Percentiles rank a stretch among this genome's conserved stretches.
Conservation (phyloP, 441 rosid species). For the Euphorbia schlechtendalii region DNA sequence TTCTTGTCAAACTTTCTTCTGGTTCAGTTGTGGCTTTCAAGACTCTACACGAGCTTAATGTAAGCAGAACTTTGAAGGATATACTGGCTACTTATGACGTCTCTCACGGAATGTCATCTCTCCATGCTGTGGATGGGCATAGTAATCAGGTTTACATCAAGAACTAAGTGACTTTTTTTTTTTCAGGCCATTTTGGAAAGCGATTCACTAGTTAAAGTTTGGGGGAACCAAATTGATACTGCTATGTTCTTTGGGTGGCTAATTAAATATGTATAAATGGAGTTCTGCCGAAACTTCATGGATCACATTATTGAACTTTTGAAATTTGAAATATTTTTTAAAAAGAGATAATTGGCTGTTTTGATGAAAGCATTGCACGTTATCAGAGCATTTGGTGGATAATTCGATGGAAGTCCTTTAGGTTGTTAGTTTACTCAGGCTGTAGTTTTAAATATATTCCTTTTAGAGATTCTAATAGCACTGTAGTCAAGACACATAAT, state of each 20-base stretch:
- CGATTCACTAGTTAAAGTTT: neutral
- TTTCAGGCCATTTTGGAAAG: neutral
- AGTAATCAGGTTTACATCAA: slow-evolving; percentile 61
- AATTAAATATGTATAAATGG: neutral
- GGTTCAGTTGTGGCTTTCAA: slow-evolving; percentile 76
- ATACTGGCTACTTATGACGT: slow-evolving; percentile 61
- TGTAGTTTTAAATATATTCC: neutral
- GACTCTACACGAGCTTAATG: slow-evolving; percentile 72
- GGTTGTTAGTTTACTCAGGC: neutral
- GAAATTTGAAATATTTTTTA: neutral
- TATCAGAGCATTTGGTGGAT: neutral
- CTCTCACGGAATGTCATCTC: slow-evolving; percentile 65
- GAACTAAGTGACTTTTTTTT: neutral
- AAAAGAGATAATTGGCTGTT: neutral
- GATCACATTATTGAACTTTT: neutral
- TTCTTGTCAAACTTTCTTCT: slow-evolving; percentile 74
- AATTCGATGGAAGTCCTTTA: neutral
- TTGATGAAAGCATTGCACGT: neutral
- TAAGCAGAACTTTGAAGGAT: slow-evolving; percentile 70
- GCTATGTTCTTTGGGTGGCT: neutral
- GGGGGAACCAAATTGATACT: neutral
- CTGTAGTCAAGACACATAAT: neutral
- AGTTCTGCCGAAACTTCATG: neutral
- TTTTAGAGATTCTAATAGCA: neutral
- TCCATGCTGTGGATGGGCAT: slow-evolving; percentile 51